Percentiles rank a stretch among this genome's conserved stretches.
Evolutionary conservation across 2,329 filamentous ascomycete genomes (phyloP).

Genomic region (Dactylellina leptospora): DNA sequence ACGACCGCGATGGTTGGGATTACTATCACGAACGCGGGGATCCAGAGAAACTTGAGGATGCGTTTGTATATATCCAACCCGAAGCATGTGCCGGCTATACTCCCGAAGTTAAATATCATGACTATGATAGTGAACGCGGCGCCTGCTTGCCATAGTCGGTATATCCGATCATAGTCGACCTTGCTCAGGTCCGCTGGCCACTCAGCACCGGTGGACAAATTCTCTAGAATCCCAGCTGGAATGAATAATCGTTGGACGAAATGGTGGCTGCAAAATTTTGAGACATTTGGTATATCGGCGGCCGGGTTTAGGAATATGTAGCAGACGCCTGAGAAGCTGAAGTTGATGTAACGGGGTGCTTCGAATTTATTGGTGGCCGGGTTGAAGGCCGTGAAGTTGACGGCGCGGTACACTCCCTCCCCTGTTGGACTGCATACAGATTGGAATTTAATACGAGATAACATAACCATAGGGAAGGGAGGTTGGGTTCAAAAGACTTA

Average conservation of each 20-base stretch:
- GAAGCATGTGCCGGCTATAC: not conserved
- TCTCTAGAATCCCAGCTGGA: not conserved
- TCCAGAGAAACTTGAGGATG: not conserved
- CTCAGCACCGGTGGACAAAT: not conserved
- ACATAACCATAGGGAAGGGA: not conserved
- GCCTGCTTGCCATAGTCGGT: not conserved
- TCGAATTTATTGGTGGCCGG: slow-evolving; percentile 10
- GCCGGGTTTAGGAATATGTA: not conserved
- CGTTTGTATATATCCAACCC: not conserved
- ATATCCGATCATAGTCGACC: not conserved
- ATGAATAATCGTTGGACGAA: not conserved
- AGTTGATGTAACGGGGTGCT: slow-evolving; percentile 9
- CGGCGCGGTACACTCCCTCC: slow-evolving; percentile 16
- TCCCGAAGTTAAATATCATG: not conserved
- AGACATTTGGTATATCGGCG: not conserved
- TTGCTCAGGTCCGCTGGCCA: not conserved
- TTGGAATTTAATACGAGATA: too few relatives aligned
- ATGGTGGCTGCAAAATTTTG: not conserved
- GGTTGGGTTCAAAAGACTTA: slow-evolving; percentile 1
- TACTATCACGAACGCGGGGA: not conserved
- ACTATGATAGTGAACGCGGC: not conserved
- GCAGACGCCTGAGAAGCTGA: not conserved
- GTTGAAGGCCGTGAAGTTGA: slow-evolving; percentile 19
- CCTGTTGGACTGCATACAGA: too few relatives aligned
- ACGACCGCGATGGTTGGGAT: not conserved